A percentile compares a stretch with the other conserved stretches of the same genome.
Evolutionary conservation across 2,329 filamentous ascomycete genomes (phyloP).

Genomic region (Falciphora oryzae): DNA sequence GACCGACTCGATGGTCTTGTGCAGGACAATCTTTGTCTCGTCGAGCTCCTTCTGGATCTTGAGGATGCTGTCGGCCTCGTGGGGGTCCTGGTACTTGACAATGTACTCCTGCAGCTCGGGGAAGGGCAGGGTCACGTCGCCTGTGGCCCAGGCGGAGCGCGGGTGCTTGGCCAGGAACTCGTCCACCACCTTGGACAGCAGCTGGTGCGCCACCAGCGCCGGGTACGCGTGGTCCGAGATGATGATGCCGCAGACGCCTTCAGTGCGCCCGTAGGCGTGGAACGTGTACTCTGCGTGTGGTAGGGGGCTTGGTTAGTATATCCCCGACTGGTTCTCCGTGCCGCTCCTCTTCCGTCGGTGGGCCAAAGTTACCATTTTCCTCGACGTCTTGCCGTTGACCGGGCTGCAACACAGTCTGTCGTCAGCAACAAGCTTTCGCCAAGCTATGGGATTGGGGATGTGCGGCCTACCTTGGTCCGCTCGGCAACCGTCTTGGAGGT

Average conservation of each 20-base stretch:
- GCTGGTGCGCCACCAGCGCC: constrained; percentile 73
- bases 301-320: not conserved
- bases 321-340: not conserved
- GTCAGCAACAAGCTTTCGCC: not conserved
- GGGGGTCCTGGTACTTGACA: constrained; percentile 73
- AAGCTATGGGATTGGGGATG: not conserved
- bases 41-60: constrained; percentile 96
- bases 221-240: constrained; percentile 74
- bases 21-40: constrained; percentile 93
- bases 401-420: constrained; percentile 29
- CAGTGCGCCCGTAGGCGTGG: constrained; percentile 69
- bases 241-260: constrained; percentile 71
- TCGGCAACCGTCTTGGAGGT: constrained; percentile 86
- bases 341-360: not conserved
- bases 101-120: constrained; percentile 75
- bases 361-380: constrained; percentile 56
- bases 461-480: constrained; percentile 46
- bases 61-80: constrained; percentile 82
- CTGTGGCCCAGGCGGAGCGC: constrained; percentile 57
- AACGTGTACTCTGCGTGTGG: constrained; percentile 56
- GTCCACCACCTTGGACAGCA: constrained; percentile 82
- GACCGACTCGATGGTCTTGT: constrained; percentile 89
- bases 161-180: constrained; percentile 72
- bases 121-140: constrained; percentile 51
- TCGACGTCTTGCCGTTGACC: constrained; percentile 82